A percentile compares a stretch with the other conserved stretches of the same genome.
Conservation (phyloP, 164 flowering plant genomes). For the Euptelea pleiosperma region DNA sequence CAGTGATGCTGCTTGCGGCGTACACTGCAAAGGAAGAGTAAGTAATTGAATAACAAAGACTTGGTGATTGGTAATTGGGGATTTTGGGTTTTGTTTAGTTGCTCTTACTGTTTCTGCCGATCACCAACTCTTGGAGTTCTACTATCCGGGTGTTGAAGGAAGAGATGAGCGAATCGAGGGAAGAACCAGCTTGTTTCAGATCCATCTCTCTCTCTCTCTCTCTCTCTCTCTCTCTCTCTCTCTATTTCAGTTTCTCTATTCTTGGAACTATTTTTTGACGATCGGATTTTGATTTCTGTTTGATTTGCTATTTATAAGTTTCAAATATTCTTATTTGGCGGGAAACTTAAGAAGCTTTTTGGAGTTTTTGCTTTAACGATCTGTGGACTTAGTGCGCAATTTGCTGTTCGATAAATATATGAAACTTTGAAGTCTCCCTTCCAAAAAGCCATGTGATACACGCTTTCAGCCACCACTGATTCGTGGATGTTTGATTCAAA, state of each 20-base stretch:
- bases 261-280: too few relatives aligned
- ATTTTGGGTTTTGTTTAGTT: not conserved
- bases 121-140: constrained; percentile 82
- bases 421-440: too few relatives aligned
- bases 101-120: constrained; percentile 79
- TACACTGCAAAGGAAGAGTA: constrained; percentile 45
- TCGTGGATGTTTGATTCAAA: too few relatives aligned
- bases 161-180: constrained; percentile 62
- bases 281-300: too few relatives aligned
- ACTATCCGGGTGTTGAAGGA: constrained; percentile 70
- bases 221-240: constrained; percentile 5
- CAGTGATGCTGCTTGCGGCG: constrained; percentile 55
- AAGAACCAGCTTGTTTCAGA: constrained; percentile 59
- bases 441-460: too few relatives aligned
- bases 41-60: not conserved
- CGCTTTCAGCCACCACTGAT: too few relatives aligned
- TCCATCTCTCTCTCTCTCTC: constrained; percentile 40
- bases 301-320: too few relatives aligned
- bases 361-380: too few relatives aligned
- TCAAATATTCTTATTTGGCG: constrained; percentile 11
- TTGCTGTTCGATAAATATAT: too few relatives aligned
- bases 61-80: not conserved
- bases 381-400: too few relatives aligned
- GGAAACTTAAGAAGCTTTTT: constrained; percentile 11
- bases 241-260: not conserved